Evolutionary conservation across 768 basidiomycete species (phyloP).

Genomic region (Phylloporus sp.): DNA sequence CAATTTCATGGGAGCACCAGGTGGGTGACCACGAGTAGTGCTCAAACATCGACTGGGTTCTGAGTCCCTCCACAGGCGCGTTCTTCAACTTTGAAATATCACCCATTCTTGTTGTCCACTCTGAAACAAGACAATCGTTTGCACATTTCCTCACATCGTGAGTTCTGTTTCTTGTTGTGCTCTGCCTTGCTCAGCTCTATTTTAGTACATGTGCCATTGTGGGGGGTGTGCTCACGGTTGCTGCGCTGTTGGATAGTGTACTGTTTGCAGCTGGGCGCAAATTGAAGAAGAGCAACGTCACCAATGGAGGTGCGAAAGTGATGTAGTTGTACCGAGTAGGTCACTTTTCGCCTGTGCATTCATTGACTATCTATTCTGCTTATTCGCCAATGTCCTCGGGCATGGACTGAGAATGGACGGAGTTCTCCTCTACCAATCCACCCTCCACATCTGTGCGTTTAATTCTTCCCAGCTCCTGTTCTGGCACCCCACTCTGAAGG

Average conservation of each 20-base stretch:
- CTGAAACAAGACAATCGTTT: slow-evolving; percentile 89
- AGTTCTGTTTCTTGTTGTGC: slow-evolving; percentile 30
- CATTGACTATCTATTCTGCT: slow-evolving; percentile 16
- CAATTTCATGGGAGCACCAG: slow-evolving; percentile 70
- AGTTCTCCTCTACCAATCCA: slow-evolving; percentile 17
- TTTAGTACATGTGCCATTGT: slow-evolving; percentile 93
- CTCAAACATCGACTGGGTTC: not conserved
- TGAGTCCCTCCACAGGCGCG: slow-evolving; percentile 45
- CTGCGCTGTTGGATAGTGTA: slow-evolving; percentile 80
- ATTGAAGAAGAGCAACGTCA: slow-evolving; percentile 55
- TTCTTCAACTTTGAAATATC: slow-evolving; percentile 97
- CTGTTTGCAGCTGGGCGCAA: slow-evolving; percentile 79
- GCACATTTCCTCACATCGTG: slow-evolving; percentile 98
- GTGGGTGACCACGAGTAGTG: slow-evolving; percentile 20
- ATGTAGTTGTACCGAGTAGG: slow-evolving; percentile 21
- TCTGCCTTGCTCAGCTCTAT: not conserved
- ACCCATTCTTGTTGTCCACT: slow-evolving; percentile 90
- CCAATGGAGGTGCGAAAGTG: slow-evolving; percentile 31
- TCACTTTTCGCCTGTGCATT: slow-evolving; percentile 6
- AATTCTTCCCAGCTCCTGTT: slow-evolving; percentile 15
- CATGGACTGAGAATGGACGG: slow-evolving; percentile 16
- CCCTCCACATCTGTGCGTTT: slow-evolving; percentile 17
- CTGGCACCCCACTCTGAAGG: slow-evolving; percentile 5
- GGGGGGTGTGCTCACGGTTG: slow-evolving; percentile 94
- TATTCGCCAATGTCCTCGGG: not conserved